Evolutionary conservation across 2,329 filamentous ascomycete species (phyloP), one percentile per base, ranked within the genome.

Genomic region (Exophiala alcalophila): DNA sequence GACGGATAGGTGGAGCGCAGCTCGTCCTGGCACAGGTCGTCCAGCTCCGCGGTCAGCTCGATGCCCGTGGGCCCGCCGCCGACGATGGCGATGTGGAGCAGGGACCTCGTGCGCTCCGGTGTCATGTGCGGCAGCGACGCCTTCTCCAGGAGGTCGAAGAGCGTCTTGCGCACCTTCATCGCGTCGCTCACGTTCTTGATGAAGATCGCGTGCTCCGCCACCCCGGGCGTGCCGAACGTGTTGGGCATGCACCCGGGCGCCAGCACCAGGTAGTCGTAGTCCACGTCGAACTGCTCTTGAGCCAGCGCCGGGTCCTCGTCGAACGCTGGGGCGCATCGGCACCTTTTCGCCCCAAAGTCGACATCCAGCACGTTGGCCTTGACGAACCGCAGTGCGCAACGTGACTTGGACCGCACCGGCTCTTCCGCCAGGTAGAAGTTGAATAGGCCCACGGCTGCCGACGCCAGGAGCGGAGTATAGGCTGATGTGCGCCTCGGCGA

Each of bases 401-500:
- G 54, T 23, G 58, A 52, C 26, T 62, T 59, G 14, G 64, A 57
- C 8, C 67, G 60, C 4, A 72, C 54, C 0, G 68, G 66, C 50
- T 71, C 68, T 49, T 71, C 68, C 14, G 68, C 68, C 2, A 71
- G 60, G 15, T 65, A 61, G 47, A 70, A 69, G 39, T 70, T 62
- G 59, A 70, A 71, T 20, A 70, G 60, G 1, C 65, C 67, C 30
- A 65, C 67, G 5, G 69, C 68, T 14, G 67, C 69, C 24, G 63
- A 67, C 8, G 68, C 67, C 2, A 72, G 61, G 2, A 72, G 57
- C 5, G 69, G 68, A 1, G 69, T 72, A 42, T 71, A 67, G 33
- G 66, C 65, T 20, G 66, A 62, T 3, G 67, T 71, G 5, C 66
- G 59, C 5, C 62, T 46, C 1, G 68, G 69, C 0, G 68, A 69